Base-by-base conservation (phyloP, 257 asterid species). In the Scutellaria barbata region DNA sequence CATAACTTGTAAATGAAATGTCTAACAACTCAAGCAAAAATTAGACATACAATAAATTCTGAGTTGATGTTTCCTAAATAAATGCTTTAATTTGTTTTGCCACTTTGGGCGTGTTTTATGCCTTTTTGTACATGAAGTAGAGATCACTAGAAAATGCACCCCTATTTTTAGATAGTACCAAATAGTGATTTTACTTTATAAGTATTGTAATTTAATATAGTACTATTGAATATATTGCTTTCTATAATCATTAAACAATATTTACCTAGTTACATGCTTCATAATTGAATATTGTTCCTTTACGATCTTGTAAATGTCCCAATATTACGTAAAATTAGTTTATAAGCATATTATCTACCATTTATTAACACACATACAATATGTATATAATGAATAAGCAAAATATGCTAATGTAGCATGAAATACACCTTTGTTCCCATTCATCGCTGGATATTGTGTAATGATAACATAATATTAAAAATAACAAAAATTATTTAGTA, bases 91-190 rank as follows among this genome's bases (percentile, higher is more conserved):
- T 46, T 47, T 48, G 60, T 10, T 54, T 20, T 39, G 59, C 35
- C 35, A 30, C 35, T 7, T 39, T 39, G 41, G 68, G 69, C 76
- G 59, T 37, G 69, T 59, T 47, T 11, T n/a, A 61, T 61, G 62
- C 7, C 51, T 71, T 33, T 62, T 13, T 72, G 33, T 60, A 72
- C 17, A 51, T n/a, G 22, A 62, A 10, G 10, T 20, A 46, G 46
- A 72, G 51, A 62, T 20, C 69, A 50, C 2, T 17, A 41, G 50
- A 17, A 10, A 62, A 8, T 61, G 33, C 13, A 18, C n/a, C 35
- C 56, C 61, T 22, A 20, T 22, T 52, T 63, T 6, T 37, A 52
- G 62, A 51, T 37, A 16, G 10, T 10, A 30, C 12, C 6, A 37
- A 37, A 14, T 67, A 14, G 37, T 51, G 52, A 11, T 20, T 42